Evolutionary conservation across 129 eudicot species (phyloP), one percentile per base, ranked within the genome.

Genomic region (Kitagawia praeruptora): DNA sequence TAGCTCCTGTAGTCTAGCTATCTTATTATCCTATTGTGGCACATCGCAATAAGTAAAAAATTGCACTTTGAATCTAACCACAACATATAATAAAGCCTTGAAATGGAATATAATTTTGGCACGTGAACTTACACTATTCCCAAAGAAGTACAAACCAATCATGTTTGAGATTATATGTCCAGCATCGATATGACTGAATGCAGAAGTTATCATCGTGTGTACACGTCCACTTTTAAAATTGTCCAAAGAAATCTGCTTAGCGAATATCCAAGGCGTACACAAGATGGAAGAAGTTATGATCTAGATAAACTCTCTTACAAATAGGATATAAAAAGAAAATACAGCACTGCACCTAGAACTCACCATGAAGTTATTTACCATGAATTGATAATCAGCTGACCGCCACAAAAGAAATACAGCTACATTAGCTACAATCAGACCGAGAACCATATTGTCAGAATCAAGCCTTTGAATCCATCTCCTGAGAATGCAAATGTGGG

Each of bases 141-240:
- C 98, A 47, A 92, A 94, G 82, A 94, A 90, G 85, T 91, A 94
- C 80, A 94, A 92, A 53, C 96, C 97, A 76, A 94, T 70, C 98
- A 94, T 94, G 81, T 94, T 94, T 12, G 96, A 80, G 69, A 89
- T 23, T 38, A 94, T 77, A 84, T 94, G 98, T 76, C 83, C 87
- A 38, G 34, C 46, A 31, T 92, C 96, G 6, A 31, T 79, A 77
- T 95, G 98, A 79, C 96, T 95, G 92, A 95, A 95, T 6, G 96
- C 98, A 70, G 84, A 75, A 76, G 98, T 95, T 82, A 92, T 85
- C 89, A 95, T 49, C 5, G 98, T 95, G 85, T 92, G 96, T 25
- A 90, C 4, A 3, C 91, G 85, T 15, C 96, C 92, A 69, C 92
- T 92, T 82, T 74, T 86, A 77, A 95, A 75, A 85, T 90, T 90